These are phyloP conservation scores for Debaryomyces fabryi DNA, from an alignment of 1,139 yeast genomes.

Conservation along the genomic window DNA sequence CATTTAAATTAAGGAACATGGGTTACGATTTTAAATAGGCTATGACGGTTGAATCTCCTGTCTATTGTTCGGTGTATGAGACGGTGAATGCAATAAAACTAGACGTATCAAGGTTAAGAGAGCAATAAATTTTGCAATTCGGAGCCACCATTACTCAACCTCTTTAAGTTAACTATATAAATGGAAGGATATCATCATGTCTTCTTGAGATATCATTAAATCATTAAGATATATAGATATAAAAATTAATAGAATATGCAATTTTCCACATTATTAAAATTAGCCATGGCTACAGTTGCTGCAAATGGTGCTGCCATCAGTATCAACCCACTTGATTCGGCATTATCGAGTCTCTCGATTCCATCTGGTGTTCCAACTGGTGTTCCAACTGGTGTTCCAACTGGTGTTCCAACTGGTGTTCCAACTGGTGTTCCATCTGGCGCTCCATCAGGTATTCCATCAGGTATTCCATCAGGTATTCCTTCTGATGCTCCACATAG, in stretches of 20 bases:
- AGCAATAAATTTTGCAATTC: background rate
- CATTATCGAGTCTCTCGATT: background rate
- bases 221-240: background rate
- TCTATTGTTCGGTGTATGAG: background rate
- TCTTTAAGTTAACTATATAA: background rate
- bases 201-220: background rate
- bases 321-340: background rate
- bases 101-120: background rate
- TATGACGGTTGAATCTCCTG: background rate
- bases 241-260: background rate
- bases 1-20: background rate
- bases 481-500: background rate
- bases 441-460: background rate
- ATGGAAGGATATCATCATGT: background rate
- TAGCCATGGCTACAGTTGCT: background rate
- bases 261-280: slow-evolving; percentile 1
- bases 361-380: background rate
- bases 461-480: background rate
- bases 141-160: background rate
- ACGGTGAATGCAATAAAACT: background rate
- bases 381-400: background rate
- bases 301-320: slow-evolving; percentile 1
- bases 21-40: background rate
- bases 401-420: background rate
- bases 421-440: background rate